Evolutionary conservation across 352 stramenopile species (phyloP).

Genomic region (Thraustochytrium sp.): DNA sequence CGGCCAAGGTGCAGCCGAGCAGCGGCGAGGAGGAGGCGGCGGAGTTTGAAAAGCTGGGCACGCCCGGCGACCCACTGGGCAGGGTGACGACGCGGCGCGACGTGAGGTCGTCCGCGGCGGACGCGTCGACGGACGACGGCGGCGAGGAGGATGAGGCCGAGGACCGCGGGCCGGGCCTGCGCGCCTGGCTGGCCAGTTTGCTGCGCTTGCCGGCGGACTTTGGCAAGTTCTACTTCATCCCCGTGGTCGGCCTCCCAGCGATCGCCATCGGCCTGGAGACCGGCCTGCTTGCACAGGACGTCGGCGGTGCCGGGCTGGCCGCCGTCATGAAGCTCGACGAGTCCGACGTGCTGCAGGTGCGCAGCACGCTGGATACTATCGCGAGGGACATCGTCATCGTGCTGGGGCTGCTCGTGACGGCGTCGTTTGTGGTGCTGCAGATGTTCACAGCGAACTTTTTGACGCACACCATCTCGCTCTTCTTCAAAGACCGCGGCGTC

Average conservation of each 20-base stretch:
- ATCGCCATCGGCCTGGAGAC: background rate
- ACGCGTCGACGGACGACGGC: too few species aligned
- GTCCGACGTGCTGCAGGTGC: background rate
- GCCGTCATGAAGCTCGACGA: background rate
- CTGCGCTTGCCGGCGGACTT: background rate
- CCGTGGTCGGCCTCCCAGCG: too few species aligned
- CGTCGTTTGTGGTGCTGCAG: constrained; percentile 40
- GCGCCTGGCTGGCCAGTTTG: background rate
- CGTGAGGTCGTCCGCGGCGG: too few species aligned
- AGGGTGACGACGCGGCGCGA: too few species aligned
- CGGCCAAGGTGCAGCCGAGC: too few species aligned
- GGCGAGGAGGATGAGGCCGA: background rate
- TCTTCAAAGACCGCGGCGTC: constrained; percentile 4
- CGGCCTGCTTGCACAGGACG: too few species aligned
- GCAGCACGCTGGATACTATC: background rate
- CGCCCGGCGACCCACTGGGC: too few species aligned
- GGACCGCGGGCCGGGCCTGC: background rate
- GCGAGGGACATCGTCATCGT: constrained; percentile 25
- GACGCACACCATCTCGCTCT: constrained; percentile 34
- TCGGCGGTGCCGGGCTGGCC: too few species aligned
- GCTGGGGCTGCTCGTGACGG: constrained; percentile 6
- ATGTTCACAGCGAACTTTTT: constrained; percentile 38
- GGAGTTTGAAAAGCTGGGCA: too few species aligned
- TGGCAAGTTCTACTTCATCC: background rate
- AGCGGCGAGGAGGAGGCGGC: too few species aligned